Conservation (phyloP, 2,329 filamentous ascomycete genomes). For the Ceratocystis papillata region DNA sequence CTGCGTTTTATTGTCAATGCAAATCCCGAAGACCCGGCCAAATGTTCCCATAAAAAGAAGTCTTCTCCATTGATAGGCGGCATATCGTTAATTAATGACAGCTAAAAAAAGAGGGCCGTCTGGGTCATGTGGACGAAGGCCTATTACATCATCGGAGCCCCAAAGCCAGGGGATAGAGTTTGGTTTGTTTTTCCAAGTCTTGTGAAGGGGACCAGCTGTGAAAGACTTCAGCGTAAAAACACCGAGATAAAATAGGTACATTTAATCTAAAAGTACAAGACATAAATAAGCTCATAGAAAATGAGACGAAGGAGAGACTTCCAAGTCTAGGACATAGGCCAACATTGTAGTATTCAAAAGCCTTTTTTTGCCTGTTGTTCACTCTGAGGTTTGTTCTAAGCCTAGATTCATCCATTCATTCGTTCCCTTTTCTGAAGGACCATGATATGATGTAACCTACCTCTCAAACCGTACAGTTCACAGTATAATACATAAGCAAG, state of each 20-base stretch:
- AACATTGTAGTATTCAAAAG: background rate
- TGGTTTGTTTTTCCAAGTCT: background rate
- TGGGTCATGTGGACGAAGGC: background rate
- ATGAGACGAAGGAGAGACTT: background rate
- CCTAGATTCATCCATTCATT: background rate
- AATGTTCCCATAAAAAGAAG: background rate
- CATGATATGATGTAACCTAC: background rate
- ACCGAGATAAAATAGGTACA: background rate
- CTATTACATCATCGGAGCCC: background rate
- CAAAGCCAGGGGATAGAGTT: background rate
- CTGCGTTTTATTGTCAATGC: background rate
- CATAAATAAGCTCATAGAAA: slow-evolving; percentile 13
- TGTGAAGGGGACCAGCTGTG: background rate
- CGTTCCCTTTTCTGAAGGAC: background rate
- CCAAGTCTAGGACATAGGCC: too few species aligned
- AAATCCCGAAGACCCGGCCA: slow-evolving; percentile 1
- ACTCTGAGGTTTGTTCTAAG: background rate
- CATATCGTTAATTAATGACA: background rate
- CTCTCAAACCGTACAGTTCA: background rate
- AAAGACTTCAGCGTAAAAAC: background rate
- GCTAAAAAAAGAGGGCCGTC: background rate
- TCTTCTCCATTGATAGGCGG: background rate
- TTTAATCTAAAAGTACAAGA: slow-evolving; percentile 2
- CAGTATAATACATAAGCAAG: background rate
- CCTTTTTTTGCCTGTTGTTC: background rate